Percentiles rank a stretch among this genome's conserved stretches.
These are phyloP conservation scores for Hanseniaspora jakobsenii DNA, from an alignment of 805 yeast genomes.

Conservation along the genomic window DNA sequence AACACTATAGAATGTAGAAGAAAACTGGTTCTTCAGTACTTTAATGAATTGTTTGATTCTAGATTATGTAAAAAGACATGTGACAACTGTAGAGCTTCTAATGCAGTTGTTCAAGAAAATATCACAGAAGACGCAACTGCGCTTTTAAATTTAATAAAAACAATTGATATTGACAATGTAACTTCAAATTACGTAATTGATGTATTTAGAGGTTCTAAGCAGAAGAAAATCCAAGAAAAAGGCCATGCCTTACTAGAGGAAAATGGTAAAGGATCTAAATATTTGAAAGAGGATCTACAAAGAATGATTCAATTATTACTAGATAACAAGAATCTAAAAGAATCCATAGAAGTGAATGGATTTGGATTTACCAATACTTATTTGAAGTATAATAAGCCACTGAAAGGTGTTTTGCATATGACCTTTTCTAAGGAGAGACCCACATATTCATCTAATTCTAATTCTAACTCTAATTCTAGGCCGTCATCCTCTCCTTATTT, in stretches of 20 bases:
- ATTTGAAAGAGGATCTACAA: conserved; percentile 62
- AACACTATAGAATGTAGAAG: conserved; percentile 84
- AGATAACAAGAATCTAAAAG: conserved; percentile 52
- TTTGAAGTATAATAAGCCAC: conserved; percentile 38
- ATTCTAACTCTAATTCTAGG: background rate
- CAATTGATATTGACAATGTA: conserved; percentile 46
- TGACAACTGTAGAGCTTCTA: conserved; percentile 62
- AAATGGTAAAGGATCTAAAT: conserved; percentile 58
- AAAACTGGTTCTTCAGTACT: conserved; percentile 76
- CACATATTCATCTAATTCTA: conserved; percentile 14
- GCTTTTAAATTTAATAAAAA: conserved; percentile 47
- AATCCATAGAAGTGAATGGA: conserved; percentile 57
- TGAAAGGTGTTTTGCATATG: conserved; percentile 40
- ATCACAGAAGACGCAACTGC: conserved; percentile 52
- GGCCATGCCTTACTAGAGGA: conserved; percentile 50
- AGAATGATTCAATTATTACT: conserved; percentile 70
- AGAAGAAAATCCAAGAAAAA: conserved; percentile 45
- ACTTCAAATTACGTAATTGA: conserved; percentile 77
- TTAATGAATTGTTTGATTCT: conserved; percentile 69
- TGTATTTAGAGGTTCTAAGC: conserved; percentile 60
- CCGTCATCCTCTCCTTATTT: background rate
- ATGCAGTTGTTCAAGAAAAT: conserved; percentile 44
- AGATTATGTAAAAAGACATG: conserved; percentile 57
- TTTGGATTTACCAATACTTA: conserved; percentile 77
- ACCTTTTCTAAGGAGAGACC: conserved; percentile 30